Evolutionary conservation across 148 eudicot genomes (phyloP), one percentile per base, ranked within the genome.

Genomic region (Linanthus parryae): DNA sequence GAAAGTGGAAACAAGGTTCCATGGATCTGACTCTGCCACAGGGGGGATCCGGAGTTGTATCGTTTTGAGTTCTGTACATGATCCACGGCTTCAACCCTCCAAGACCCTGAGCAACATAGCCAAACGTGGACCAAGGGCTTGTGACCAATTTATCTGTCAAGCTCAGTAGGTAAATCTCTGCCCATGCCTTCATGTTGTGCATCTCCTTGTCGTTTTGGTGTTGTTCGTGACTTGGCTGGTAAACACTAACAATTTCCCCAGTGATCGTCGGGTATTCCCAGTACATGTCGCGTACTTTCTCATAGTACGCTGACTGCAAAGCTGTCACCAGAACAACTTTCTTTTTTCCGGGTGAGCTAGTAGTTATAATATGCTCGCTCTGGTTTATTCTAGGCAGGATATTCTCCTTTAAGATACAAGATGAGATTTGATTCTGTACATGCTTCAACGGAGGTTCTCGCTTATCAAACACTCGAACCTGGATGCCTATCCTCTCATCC

Each of bases 81-180:
- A 92, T 84, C 99, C 99, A 92, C 1, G 99, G 99, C 59, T 74
- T 92, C 62, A 92, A 61, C 23, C 85, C 96, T 17, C 99, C 99
- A 28, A 92, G 94, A 44, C 96, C 81, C 36, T 92, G 96, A 58
- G 94, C 99, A 4, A 84, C 91, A 45, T 92, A 92, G 2, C 99
- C 99, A 46, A 92, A 92, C 30, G 99, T 92, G 2, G 99, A 92
- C 96, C 94, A 84, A 29, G 85, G 84, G 39, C 96, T 92, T 20
- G 99, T 92, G 40, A 92, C 69, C 65, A 92, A 46, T 53, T 71
- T 83, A 54, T 92, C 99, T 2, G 65, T 71, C 60, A 92, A 57
- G 59, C 96, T 84, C 8, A 92, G 94, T 13, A 92, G 64, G 58
- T 88, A 92, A 84, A 92, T 88, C 64, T 92, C 99, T 17, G 99